A percentile compares a stretch with the other conserved stretches of the same genome.
Evolutionary conservation across 2,329 filamentous ascomycete genomes (phyloP).

Genomic region (Sclerotiophoma versabilis): DNA sequence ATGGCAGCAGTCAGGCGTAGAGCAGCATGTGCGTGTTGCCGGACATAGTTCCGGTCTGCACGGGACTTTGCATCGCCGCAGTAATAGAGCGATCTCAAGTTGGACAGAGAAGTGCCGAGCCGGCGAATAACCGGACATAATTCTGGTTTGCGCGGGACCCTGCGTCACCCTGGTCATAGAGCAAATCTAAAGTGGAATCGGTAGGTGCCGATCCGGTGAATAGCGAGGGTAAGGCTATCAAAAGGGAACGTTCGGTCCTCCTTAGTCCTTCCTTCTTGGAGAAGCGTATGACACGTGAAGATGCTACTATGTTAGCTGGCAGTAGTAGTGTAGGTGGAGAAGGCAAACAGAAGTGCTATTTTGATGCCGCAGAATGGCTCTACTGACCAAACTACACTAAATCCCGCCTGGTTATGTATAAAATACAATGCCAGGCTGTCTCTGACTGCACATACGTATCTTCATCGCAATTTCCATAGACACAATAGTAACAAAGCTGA

Average conservation of each 20-base stretch:
- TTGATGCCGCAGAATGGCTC: no score
- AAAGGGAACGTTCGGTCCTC: conserved; percentile 24
- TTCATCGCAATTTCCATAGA: no score
- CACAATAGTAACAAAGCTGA: no score
- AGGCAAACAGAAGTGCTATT: no score
- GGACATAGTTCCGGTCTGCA: neutral
- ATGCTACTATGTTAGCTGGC: no score
- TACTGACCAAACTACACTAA: no score
- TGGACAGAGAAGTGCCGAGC: conserved; percentile 19
- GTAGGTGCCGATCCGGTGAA: conserved; percentile 21
- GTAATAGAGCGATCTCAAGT: conserved; percentile 15
- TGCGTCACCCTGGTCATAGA: conserved; percentile 11
- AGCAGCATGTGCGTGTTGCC: neutral
- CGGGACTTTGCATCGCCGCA: neutral
- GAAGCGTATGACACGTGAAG: conserved; percentile 20
- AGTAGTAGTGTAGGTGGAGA: no score
- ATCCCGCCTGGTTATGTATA: no score
- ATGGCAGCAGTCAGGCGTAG: conserved; percentile 21
- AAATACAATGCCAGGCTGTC: no score
- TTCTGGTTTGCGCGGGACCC: neutral
- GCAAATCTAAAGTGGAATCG: conserved; percentile 8
- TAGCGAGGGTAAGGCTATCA: conserved; percentile 20
- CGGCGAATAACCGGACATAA: conserved; percentile 13
- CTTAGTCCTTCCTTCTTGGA: conserved; percentile 21
- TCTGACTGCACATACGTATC: no score